Base-by-base conservation (phyloP, 2,329 filamentous ascomycete species). In the Hypomyces rosellus region DNA sequence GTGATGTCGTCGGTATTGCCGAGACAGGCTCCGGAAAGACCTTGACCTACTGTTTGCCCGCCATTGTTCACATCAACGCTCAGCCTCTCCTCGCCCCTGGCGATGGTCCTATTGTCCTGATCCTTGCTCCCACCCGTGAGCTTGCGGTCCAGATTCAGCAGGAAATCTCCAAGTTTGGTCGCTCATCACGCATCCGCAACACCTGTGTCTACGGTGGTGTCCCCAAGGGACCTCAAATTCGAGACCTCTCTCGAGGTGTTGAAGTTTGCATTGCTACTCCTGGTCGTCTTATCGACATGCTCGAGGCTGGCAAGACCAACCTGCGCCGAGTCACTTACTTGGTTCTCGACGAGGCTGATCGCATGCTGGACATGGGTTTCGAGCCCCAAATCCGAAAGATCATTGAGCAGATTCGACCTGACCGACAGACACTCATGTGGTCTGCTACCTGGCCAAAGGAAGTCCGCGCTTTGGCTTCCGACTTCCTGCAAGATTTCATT, bases 361-460 rank as follows among this genome's bases (percentile, higher is more conserved):
- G 93, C 66, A 99, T 99, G 93, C 80, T 99, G 69, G 93, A 99
- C 76, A 99, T 99, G 93, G 93, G 93, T 83, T 97, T 99, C 74
- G 93, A 99, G 76, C 93, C 93, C 59, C 93, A 97, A 72, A 97
- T 99, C 64, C 89, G 93, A 77, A 97, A 97, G 78, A 97, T 99
- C 59, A 91, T 99, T 61, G 81, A 87, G 57, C 93, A 99, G 75
- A 97, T 97, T 72, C 89, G 93, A 61, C 93, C 93, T 48, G 93
- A 99, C 69, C 86, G 93, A 80, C 93, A 99, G 73, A 99, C 93
- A 56, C 93, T 93, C 78, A 96, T 99, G 90, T 99, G 92, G 89
- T 99, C 93, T 54, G 93, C 93, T 61, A 99, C 93, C 6, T 99
- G 93, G 91, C 93, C 93, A 65, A 96, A 96, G 81, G 92, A 97